Evolutionary conservation across 2,329 filamentous ascomycete species (phyloP).

Genomic region (Neurospora sp.): DNA sequence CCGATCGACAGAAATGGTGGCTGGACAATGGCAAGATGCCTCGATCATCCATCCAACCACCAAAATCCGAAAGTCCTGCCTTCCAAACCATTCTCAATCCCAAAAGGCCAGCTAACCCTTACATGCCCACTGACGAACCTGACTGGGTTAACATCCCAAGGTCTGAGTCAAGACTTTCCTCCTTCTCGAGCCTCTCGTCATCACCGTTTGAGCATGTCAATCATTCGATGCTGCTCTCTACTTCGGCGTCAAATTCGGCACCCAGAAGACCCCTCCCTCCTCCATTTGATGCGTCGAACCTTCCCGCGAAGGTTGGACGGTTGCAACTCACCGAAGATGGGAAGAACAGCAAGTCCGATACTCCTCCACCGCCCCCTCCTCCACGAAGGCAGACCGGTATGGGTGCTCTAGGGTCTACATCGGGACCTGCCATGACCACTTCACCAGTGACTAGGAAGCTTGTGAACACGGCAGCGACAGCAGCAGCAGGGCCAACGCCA

Average conservation of each 20-base stretch:
- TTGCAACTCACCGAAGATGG: conserved; percentile 33
- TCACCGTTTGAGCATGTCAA: conserved; percentile 50
- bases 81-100: conserved; percentile 59
- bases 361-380: conserved; percentile 24
- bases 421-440: conserved; percentile 1
- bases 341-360: conserved; percentile 12
- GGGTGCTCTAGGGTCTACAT: not conserved
- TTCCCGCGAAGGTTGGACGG: conserved; percentile 37
- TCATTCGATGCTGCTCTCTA: conserved; percentile 36
- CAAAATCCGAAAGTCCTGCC: conserved; percentile 35
- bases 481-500: not conserved
- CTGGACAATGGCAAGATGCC: conserved; percentile 62
- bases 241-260: conserved; percentile 33
- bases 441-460: conserved; percentile 12
- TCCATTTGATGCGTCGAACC: conserved; percentile 34
- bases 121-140: conserved; percentile 59
- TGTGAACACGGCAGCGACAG: conserved; percentile 16
- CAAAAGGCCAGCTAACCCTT: conserved; percentile 71
- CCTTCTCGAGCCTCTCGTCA: conserved; percentile 46
- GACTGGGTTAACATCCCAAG: conserved; percentile 70
- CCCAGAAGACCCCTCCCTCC: conserved; percentile 40
- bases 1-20: conserved; percentile 62
- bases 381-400: conserved; percentile 29
- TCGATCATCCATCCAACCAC: conserved; percentile 59
- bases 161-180: conserved; percentile 41